A percentile compares a stretch with the other conserved stretches of the same genome.
Conservation (phyloP, 352 stramenopile species). For the Phytophthora nicotianae region DNA sequence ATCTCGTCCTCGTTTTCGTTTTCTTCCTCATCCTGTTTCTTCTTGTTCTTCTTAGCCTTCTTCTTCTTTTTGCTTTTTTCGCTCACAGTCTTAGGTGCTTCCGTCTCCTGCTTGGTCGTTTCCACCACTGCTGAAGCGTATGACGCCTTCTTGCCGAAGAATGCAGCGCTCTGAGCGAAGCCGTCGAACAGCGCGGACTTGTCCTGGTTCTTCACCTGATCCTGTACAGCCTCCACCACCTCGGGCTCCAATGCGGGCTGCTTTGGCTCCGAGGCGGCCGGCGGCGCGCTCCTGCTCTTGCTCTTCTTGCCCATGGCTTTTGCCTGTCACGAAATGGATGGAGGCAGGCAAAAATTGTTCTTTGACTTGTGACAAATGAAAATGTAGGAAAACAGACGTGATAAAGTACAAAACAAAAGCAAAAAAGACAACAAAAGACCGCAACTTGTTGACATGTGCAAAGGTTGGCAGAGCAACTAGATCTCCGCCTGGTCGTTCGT, state of each 20-base stretch:
- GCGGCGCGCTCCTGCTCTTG: constrained; percentile 21
- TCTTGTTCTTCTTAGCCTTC: constrained; percentile 12
- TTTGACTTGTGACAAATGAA: not conserved
- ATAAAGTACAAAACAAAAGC: constrained; percentile 3
- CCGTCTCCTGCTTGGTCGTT: constrained; percentile 9
- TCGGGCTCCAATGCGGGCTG: constrained; percentile 20
- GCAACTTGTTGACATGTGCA: not conserved
- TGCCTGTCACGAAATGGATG: constrained; percentile 50
- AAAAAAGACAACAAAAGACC: constrained; percentile 1
- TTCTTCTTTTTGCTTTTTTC: constrained; percentile 17
- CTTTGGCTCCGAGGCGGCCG: constrained; percentile 6
- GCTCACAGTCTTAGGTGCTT: constrained; percentile 2
- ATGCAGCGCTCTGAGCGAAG: constrained; percentile 64
- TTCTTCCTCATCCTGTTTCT: constrained; percentile 15
- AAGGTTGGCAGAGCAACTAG: no score
- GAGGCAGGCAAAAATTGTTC: constrained; percentile 7
- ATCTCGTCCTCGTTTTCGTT: constrained; percentile 10
- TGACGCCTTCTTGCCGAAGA: constrained; percentile 71
- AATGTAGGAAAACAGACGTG: not conserved
- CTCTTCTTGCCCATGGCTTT: constrained; percentile 50
- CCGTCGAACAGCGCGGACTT: constrained; percentile 43
- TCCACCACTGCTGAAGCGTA: constrained; percentile 39
- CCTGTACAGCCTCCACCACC: constrained; percentile 24
- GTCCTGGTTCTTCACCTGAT: constrained; percentile 33
- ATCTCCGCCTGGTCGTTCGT: constrained; percentile 40